A percentile compares a stretch with the other conserved stretches of the same genome.
Evolutionary conservation across 257 asterid genomes (phyloP).

Genomic region (Eustoma russellianum): DNA sequence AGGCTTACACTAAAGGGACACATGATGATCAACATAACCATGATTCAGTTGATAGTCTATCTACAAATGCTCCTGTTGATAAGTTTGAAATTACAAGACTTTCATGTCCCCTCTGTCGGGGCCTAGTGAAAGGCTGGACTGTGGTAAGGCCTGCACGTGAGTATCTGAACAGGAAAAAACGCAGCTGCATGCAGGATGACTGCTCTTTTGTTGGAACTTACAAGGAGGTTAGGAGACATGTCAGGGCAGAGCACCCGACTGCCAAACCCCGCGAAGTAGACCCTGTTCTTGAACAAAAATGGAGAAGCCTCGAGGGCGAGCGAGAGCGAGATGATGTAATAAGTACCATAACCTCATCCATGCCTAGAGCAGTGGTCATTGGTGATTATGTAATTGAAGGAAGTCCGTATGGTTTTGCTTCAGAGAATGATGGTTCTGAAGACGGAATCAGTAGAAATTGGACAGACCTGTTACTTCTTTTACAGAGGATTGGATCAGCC

Average conservation of each 20-base stretch:
- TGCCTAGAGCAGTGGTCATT: conserved; percentile 82
- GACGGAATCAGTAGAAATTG: conserved; percentile 24
- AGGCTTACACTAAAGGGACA: conserved; percentile 53
- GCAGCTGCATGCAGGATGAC: conserved; percentile 76
- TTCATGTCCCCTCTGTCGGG: conserved; percentile 95
- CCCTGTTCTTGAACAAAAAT: conserved; percentile 69
- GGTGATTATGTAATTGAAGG: conserved; percentile 98
- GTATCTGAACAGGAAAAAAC: conserved; percentile 54
- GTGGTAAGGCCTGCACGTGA: conserved; percentile 81
- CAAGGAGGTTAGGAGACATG: conserved; percentile 76
- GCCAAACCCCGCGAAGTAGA: conserved; percentile 92
- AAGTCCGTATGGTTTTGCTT: conserved; percentile 36
- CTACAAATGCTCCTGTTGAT: conserved; percentile 16
- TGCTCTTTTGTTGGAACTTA: conserved; percentile 71
- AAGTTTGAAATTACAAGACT: conserved; percentile 52
- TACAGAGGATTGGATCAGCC: conserved; percentile 73
- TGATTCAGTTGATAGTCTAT: conserved; percentile 26
- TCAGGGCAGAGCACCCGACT: conserved; percentile 72
- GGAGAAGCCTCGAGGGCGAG: conserved; percentile 88
- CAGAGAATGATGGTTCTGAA: conserved; percentile 33
- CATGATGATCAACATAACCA: conserved; percentile 17
- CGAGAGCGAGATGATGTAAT: conserved; percentile 85
- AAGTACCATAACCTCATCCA: conserved; percentile 83
- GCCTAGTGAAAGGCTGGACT: conserved; percentile 98
- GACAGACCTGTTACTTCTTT: conserved; percentile 60